These are phyloP conservation scores for Pseudonitzschia multiseries DNA, from an alignment of 108 stramenopile genomes.

Conservation along the genomic window DNA sequence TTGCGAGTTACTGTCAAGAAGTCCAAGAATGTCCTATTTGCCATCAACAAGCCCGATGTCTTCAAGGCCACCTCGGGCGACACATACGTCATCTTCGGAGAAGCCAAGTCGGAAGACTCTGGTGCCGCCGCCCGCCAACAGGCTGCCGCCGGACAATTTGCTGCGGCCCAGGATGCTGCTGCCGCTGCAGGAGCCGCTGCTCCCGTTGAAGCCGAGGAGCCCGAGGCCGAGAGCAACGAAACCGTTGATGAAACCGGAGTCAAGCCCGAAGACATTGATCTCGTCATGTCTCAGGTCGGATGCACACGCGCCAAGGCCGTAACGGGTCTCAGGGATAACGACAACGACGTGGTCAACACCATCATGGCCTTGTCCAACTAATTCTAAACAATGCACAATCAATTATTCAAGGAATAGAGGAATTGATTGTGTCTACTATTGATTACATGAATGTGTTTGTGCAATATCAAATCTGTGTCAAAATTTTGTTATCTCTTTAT, in stretches of 20 bases:
- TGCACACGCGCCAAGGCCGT: conserved; percentile 89
- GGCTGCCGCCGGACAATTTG: conserved; percentile 87
- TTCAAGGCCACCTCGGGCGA: conserved; percentile 91
- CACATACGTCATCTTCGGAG: conserved; percentile 98
- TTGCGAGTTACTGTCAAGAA: conserved; percentile 97
- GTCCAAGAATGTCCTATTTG: conserved; percentile 95
- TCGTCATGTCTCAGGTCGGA: conserved; percentile 92
- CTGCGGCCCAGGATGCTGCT: conserved; percentile 50
- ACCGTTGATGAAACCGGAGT: conserved; percentile 93
- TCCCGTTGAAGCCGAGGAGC: conserved; percentile 29
- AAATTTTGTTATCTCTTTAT: too few relatives aligned
- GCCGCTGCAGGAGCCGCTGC: conserved; percentile 47
- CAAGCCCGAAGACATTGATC: conserved; percentile 95
- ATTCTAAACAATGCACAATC: conserved; percentile 3
- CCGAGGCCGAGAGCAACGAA: conserved; percentile 58
- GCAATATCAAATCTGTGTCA: too few relatives aligned
- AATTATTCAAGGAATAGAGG: background rate
- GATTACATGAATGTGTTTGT: too few relatives aligned
- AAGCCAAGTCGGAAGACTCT: conserved; percentile 97
- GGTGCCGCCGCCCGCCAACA: conserved; percentile 73
- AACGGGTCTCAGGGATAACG: conserved; percentile 93
- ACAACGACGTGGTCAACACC: conserved; percentile 95
- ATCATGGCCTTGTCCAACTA: conserved; percentile 97
- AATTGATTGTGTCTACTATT: background rate
- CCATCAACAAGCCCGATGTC: conserved; percentile 94